These are phyloP conservation scores for Cystoderma amianthinum DNA, from an alignment of 768 basidiomycete species.

Conservation along the genomic window DNA sequence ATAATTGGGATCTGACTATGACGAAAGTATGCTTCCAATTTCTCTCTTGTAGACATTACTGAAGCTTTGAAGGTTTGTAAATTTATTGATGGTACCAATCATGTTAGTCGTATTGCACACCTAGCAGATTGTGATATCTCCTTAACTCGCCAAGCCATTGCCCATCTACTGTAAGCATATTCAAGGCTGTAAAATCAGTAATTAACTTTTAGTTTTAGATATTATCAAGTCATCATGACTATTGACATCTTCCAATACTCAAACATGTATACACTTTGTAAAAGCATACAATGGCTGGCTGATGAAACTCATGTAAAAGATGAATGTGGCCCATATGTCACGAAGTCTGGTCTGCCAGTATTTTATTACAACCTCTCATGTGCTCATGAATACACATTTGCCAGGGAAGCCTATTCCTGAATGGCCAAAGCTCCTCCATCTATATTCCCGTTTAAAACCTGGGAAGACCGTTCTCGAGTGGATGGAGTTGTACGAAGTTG, in stretches of 20 bases:
- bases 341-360: conserved; percentile 52
- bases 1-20: conserved; percentile 96
- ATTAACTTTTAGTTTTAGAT: too few relatives aligned
- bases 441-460: conserved; percentile 82
- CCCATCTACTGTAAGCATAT: conserved; percentile 76
- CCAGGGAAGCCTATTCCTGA: conserved; percentile 59
- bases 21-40: conserved; percentile 46
- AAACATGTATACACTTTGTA: conserved; percentile 92
- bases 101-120: conserved; percentile 86
- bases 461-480: conserved; percentile 83
- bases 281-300: conserved; percentile 82
- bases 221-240: conserved; percentile 95
- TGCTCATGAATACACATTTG: too few relatives aligned
- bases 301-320: conserved; percentile 77
- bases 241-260: conserved; percentile 97
- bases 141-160: conserved; percentile 79
- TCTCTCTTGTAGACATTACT: conserved; percentile 1
- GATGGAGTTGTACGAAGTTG: conserved; percentile 74
- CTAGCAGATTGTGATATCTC: conserved; percentile 84
- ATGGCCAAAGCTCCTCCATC: conserved; percentile 81
- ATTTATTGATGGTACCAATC: conserved; percentile 87
- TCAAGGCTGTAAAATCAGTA: too few relatives aligned
- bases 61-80: conserved; percentile 49
- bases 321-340: conserved; percentile 92
- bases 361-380: neutral